Evolutionary conservation across 306 rosid genomes (phyloP), one percentile per base, ranked within the genome.

Genomic region (Quercus ilex): DNA sequence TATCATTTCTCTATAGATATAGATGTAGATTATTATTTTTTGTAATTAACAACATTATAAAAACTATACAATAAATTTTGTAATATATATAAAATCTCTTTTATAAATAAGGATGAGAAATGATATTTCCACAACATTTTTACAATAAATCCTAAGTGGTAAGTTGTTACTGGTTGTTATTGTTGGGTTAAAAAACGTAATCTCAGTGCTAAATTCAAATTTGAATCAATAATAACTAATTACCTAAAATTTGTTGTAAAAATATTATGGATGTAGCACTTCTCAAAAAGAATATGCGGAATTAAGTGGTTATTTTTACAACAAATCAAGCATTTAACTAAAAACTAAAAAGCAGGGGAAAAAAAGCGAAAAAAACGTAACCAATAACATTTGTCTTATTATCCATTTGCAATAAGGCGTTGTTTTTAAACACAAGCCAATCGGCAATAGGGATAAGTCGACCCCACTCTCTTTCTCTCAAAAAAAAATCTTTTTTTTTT

Each of bases 201-300:
- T 31, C 35, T 31, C 6, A 31, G 1, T 31, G 6, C 35, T 31
- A 5, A 31, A 31, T 31, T 31, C 5, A 31, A 31, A 31, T 31
- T 31, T 31, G 6, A 31, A 31, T 5, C 0, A 31, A 31, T 31
- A 31, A 31, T 31, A 31, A 31, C 6, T 31, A 31, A 31, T 6
- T 0, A 5, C 1, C 1, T 0, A 31, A 0, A 0, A 31, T 5
- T 31, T 31, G 1, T 31, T 31, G 1, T 5, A 31, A 5, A 31
- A 31, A 31, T 31, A 0, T 31, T 31, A 0, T 31, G 6, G 1
- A 5, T 1, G 0, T 31, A 31, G 1, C 0, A 31, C 35, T 31
- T 31, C 6, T 31, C 6, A 28, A 1, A 5, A 5, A 7, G 43
- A 12, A 30, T 28, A 14, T 30, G 4, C 1, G 21, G 65, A 25